These are phyloP conservation scores for Oryza nivara DNA, from an alignment of 176 grass and related monocot genomes.

Conservation along the genomic window DNA sequence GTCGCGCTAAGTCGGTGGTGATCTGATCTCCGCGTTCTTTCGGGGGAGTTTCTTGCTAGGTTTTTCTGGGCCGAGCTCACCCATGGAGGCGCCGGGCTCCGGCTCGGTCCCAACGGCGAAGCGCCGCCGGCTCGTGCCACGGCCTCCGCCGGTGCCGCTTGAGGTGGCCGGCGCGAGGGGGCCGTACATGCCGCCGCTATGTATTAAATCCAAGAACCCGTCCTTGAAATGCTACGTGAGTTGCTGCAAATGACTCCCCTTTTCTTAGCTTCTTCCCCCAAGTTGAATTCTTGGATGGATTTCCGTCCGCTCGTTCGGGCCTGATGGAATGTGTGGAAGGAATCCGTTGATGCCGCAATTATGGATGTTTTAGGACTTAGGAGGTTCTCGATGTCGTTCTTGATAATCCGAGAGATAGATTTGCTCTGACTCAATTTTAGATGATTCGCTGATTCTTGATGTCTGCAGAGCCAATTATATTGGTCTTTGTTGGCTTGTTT, in stretches of 20 bases:
- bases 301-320: background rate
- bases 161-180: background rate
- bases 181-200: conserved; percentile 36
- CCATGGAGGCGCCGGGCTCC: conserved; percentile 35
- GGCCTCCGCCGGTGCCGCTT: background rate
- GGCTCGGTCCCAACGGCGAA: conserved; percentile 10
- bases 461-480: too few species aligned
- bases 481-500: too few species aligned
- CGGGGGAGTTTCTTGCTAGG: background rate
- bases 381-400: background rate
- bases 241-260: background rate
- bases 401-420: background rate
- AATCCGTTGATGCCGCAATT: background rate
- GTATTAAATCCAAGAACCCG: conserved; percentile 33
- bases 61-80: background rate
- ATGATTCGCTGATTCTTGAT: conserved; percentile 29
- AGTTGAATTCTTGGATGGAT: background rate
- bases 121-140: background rate
- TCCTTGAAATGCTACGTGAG: conserved; percentile 36
- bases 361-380: background rate
- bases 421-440: background rate
- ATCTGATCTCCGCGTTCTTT: background rate
- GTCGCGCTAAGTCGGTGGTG: conserved; percentile 10
- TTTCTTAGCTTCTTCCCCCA: too few species aligned
- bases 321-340: background rate